Conservation (phyloP, 352 stramenopile genomes). For the Phytophthora agathidicida region DNA sequence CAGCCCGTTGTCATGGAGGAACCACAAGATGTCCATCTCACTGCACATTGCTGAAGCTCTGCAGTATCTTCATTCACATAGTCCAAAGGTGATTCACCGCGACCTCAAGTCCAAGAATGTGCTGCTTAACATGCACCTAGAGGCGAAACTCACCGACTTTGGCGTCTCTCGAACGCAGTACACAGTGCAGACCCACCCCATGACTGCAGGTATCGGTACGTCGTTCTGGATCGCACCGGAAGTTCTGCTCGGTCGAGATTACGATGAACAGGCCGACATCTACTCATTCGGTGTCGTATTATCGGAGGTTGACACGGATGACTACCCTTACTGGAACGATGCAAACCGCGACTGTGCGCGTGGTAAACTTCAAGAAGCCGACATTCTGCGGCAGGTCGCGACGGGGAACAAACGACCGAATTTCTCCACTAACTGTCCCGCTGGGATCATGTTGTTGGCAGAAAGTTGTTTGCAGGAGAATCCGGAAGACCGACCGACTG, state of each 20-base stretch:
- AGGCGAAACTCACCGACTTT: slow-evolving; percentile 78
- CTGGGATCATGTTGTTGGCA: slow-evolving; percentile 38
- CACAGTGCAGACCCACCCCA: slow-evolving; percentile 39
- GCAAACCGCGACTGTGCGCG: slow-evolving; percentile 19
- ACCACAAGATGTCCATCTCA: slow-evolving; percentile 46
- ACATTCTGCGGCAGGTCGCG: slow-evolving; percentile 42
- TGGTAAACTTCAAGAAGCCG: slow-evolving; percentile 40
- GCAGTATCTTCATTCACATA: slow-evolving; percentile 51
- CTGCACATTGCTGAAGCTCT: slow-evolving; percentile 55
- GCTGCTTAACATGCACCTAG: slow-evolving; percentile 53
- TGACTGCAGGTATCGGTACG: slow-evolving; percentile 44
- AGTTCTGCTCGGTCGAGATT: slow-evolving; percentile 38
- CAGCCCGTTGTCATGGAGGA: slow-evolving; percentile 34
- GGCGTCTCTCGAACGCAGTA: slow-evolving; percentile 47
- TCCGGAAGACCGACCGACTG: slow-evolving; percentile 36
- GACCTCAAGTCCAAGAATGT: slow-evolving; percentile 49
- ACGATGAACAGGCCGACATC: slow-evolving; percentile 45
- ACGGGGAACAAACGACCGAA: slow-evolving; percentile 32
- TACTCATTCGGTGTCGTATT: slow-evolving; percentile 51
- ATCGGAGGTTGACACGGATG: slow-evolving; percentile 48
- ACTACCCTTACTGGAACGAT: slow-evolving; percentile 47
- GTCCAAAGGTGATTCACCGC: slow-evolving; percentile 48
- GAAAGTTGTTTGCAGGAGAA: slow-evolving; percentile 45
- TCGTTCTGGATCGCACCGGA: slow-evolving; percentile 47
- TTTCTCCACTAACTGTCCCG: slow-evolving; percentile 39